Conservation (phyloP, 108 stramenopile species). For the Cyclostephanos tholiformis region DNA sequence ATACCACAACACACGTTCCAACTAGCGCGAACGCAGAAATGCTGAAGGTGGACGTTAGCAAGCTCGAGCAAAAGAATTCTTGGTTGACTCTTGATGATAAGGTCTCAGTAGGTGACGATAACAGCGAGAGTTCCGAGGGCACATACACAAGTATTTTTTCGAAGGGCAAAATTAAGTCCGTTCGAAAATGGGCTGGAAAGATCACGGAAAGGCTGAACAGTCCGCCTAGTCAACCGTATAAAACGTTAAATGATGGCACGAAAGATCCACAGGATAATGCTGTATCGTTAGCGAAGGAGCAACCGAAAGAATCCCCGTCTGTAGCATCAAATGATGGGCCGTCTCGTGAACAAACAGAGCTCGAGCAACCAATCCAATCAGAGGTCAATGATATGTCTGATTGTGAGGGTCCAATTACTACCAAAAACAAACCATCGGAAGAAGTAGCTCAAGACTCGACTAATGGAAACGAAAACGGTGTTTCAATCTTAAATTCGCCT, state of each 20-base stretch:
- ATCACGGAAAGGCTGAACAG: slow-evolving; percentile 23
- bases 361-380: neutral
- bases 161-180: slow-evolving; percentile 9
- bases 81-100: slow-evolving; percentile 3
- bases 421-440: neutral
- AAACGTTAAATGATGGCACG: slow-evolving; percentile 15
- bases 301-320: neutral
- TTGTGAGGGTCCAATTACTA: neutral
- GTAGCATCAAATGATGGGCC: neutral
- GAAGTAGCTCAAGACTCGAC: neutral
- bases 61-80: slow-evolving; percentile 3
- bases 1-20: neutral
- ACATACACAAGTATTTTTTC: slow-evolving; percentile 39
- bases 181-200: slow-evolving; percentile 36
- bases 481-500: neutral
- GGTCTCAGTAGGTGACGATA: slow-evolving; percentile 24
- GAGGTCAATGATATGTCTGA: neutral
- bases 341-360: neutral
- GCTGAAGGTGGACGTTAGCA: neutral
- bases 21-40: neutral
- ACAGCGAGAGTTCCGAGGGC: slow-evolving; percentile 21
- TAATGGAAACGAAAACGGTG: neutral
- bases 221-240: slow-evolving; percentile 24
- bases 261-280: slow-evolving; percentile 1
- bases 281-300: neutral